These are phyloP conservation scores for Cucurbita moschata DNA, from an alignment of 306 rosid species.

Conservation along the genomic window DNA sequence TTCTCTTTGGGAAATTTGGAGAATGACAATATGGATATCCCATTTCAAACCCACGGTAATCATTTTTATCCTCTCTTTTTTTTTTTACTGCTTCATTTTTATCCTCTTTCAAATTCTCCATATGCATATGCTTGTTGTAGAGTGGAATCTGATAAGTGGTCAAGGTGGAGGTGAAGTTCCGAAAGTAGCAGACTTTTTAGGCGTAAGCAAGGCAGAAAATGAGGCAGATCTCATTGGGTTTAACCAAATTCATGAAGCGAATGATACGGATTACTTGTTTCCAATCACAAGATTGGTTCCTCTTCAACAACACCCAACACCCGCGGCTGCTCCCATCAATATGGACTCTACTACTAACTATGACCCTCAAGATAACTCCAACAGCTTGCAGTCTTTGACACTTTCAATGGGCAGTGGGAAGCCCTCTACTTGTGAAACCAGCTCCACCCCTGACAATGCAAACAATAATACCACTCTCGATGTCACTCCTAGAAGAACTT, in stretches of 20 bases:
- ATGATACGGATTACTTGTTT: conserved; percentile 53
- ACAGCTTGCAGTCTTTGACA: conserved; percentile 61
- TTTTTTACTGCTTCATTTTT: too few relatives aligned
- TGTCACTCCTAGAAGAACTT: conserved; percentile 62
- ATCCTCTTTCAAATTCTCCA: too few relatives aligned
- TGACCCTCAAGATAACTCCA: conserved; percentile 59
- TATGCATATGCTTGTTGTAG: conserved; percentile 7
- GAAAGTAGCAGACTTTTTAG: conserved; percentile 94
- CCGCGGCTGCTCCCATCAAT: neutral
- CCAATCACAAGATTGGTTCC: conserved; percentile 35
- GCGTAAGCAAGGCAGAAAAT: conserved; percentile 67
- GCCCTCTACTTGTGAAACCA: conserved; percentile 47
- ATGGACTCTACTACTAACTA: conserved; percentile 17
- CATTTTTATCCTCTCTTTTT: too few relatives aligned
- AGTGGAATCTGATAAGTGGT: conserved; percentile 63
- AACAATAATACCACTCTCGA: conserved; percentile 26
- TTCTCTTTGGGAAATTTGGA: conserved; percentile 65
- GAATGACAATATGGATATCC: conserved; percentile 58
- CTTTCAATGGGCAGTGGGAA: conserved; percentile 91
- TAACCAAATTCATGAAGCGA: conserved; percentile 35
- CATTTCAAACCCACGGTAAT: conserved; percentile 72
- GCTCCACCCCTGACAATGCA: conserved; percentile 22
- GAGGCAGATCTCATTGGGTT: conserved; percentile 57
- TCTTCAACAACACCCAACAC: conserved; percentile 34
- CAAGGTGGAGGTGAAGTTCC: conserved; percentile 54